These are phyloP conservation scores for Blastocystis sp. DNA, from an alignment of 352 stramenopile species.

Conservation along the genomic window DNA sequence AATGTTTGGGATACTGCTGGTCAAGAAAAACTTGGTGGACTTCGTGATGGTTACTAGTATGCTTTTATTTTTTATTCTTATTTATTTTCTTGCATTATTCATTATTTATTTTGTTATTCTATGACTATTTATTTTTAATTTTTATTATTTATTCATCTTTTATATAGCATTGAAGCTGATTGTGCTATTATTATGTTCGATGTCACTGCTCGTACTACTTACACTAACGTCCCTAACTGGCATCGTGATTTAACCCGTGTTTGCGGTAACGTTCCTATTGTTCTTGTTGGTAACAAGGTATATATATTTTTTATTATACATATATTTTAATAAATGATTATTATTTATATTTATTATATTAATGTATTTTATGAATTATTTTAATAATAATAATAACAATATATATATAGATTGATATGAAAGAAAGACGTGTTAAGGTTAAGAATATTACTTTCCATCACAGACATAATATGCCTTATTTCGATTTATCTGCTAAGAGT, in stretches of 20 bases:
- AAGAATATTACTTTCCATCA: slow-evolving; percentile 99
- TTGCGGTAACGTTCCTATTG: slow-evolving; percentile 99
- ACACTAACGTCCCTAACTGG: slow-evolving; percentile 99
- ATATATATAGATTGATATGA: too few relatives aligned
- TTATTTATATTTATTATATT: not conserved
- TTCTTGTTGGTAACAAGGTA: slow-evolving; percentile 97
- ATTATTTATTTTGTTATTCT: too few relatives aligned
- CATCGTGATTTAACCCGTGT: slow-evolving; percentile 93
- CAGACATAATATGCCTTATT: slow-evolving; percentile 99
- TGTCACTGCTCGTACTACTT: slow-evolving; percentile 96
- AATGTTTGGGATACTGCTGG: slow-evolving; percentile 99
- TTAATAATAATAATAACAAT: not conserved
- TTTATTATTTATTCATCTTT: not conserved
- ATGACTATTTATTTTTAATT: too few relatives aligned
- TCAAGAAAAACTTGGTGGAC: slow-evolving; percentile 90
- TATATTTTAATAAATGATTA: slow-evolving; percentile 5
- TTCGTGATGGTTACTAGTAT: slow-evolving; percentile 78
- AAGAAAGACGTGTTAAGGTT: slow-evolving; percentile 98
- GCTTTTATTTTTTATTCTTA: too few relatives aligned
- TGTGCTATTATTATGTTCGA: slow-evolving; percentile 99
- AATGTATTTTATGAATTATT: too few relatives aligned
- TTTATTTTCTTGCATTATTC: too few relatives aligned
- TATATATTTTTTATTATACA: too few relatives aligned
- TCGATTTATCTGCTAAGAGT: slow-evolving; percentile 98
- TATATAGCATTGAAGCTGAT: slow-evolving; percentile 76